Conservation (phyloP, 805 yeast species). For the Barnettozyma sp. region DNA sequence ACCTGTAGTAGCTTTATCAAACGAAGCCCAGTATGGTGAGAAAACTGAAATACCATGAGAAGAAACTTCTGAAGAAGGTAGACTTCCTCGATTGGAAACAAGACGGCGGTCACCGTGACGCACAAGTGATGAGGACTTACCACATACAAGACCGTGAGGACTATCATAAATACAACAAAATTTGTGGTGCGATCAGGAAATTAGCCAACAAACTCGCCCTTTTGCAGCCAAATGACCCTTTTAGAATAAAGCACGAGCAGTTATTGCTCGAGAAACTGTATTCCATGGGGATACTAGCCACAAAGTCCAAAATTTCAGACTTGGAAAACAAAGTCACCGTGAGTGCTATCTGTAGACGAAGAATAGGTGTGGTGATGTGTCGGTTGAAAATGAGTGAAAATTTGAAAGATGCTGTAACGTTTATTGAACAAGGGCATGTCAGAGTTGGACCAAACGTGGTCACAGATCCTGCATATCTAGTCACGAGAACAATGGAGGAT, state of each 20-base stretch:
- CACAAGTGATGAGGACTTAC: constrained; percentile 93
- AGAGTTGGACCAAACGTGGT: constrained; percentile 94
- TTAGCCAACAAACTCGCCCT: constrained; percentile 80
- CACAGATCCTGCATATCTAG: constrained; percentile 92
- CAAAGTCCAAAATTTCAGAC: constrained; percentile 87
- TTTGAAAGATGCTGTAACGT: constrained; percentile 80
- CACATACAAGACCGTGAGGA: constrained; percentile 94
- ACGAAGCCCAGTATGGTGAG: constrained; percentile 65
- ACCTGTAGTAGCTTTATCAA: no score
- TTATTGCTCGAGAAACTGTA: constrained; percentile 80
- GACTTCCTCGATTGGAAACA: constrained; percentile 98
- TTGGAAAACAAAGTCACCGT: constrained; percentile 89
- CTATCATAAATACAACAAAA: constrained; percentile 85
- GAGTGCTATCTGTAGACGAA: constrained; percentile 83
- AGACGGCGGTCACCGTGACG: constrained; percentile 90
- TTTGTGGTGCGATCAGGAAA: constrained; percentile 88
- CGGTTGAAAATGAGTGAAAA: constrained; percentile 90
- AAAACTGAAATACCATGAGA: constrained; percentile 89
- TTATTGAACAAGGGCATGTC: constrained; percentile 95
- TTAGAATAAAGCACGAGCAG: constrained; percentile 83
- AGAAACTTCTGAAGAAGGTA: constrained; percentile 88
- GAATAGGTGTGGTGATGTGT: constrained; percentile 93
- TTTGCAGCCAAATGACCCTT: constrained; percentile 81
- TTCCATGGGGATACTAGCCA: constrained; percentile 79
- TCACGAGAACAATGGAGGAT: constrained; percentile 92